A percentile compares a stretch with the other conserved stretches of the same genome.
Conservation (phyloP, 2,329 filamentous ascomycete genomes). For the Amauroascus verrucosus region DNA sequence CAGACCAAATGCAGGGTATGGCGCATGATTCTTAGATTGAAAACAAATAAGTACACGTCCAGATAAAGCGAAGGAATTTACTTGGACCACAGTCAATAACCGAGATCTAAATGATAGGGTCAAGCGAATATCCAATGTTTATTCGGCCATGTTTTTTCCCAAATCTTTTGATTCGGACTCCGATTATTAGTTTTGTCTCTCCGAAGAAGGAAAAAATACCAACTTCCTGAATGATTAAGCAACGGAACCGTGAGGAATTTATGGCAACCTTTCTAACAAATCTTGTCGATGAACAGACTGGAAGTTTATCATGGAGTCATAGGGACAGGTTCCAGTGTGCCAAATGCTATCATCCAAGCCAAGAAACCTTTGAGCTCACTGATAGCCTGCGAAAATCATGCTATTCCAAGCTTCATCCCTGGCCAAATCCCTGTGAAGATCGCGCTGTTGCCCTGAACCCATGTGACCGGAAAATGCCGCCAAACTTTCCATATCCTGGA, state of each 20-base stretch:
- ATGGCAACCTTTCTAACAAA: too few species aligned
- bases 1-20: too few species aligned
- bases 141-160: neutral
- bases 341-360: slow-evolving; percentile 4
- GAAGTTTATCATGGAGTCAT: neutral
- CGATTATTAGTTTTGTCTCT: neutral
- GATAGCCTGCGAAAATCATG: neutral
- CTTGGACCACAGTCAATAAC: too few species aligned
- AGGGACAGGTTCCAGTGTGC: neutral
- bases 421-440: slow-evolving; percentile 15
- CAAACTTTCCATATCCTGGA: slow-evolving; percentile 17
- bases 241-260: neutral
- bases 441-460: slow-evolving; percentile 18
- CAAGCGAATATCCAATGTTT: too few species aligned
- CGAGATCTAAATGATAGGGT: too few species aligned
- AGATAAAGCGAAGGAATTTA: too few species aligned
- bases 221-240: neutral
- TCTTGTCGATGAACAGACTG: too few species aligned
- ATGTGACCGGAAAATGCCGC: slow-evolving; percentile 21
- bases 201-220: neutral
- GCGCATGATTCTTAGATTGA: too few species aligned
- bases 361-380: neutral
- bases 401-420: neutral
- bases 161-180: neutral
- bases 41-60: too few species aligned